A percentile compares a stretch with the other conserved stretches of the same genome.
phyloP scores from a whole-genome alignment of 139 green algal species.

The Edaphochlamys debaryana region DNA sequence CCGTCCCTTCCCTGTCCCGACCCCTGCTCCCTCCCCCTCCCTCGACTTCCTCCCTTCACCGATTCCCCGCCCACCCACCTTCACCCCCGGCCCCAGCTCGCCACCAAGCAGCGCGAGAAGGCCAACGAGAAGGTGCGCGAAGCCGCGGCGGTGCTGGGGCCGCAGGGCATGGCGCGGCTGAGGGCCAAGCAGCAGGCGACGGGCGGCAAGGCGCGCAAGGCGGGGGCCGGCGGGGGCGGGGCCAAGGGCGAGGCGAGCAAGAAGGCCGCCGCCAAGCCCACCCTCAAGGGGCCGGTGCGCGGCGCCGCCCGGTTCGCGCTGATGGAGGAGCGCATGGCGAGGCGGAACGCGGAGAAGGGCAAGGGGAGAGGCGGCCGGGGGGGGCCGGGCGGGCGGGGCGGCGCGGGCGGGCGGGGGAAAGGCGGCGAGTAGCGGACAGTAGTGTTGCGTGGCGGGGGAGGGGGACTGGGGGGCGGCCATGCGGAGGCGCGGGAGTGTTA shows the following conservation, averaged over 20 bases:
- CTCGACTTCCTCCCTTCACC: no score
- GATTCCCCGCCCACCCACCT: no score
- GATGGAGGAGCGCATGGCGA: conserved; percentile 22
- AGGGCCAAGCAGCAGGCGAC: conserved; percentile 1
- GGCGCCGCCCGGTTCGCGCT: conserved; percentile 51
- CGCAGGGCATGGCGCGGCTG: conserved; percentile 27
- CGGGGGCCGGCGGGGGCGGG: conserved; percentile 23
- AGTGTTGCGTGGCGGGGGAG: no score
- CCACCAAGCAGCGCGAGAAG: conserved; percentile 16
- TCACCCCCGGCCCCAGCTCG: neutral
- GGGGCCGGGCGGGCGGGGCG: neutral
- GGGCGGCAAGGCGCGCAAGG: conserved; percentile 59
- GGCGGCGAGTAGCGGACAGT: no score
- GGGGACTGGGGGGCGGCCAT: no score
- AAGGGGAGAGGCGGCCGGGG: neutral
- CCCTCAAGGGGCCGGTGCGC: conserved; percentile 33
- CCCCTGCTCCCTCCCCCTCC: no score
- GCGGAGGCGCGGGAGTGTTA: no score
- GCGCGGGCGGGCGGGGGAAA: neutral
- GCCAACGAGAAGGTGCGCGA: conserved; percentile 21
- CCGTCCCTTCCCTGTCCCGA: no score
- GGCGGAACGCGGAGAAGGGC: conserved; percentile 15
- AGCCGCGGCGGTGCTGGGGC: conserved; percentile 16
- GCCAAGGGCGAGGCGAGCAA: neutral
- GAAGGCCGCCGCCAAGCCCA: conserved; percentile 33